phyloP scores from a whole-genome alignment of 805 yeast genomes.

The Yueomyces sp. region DNA sequence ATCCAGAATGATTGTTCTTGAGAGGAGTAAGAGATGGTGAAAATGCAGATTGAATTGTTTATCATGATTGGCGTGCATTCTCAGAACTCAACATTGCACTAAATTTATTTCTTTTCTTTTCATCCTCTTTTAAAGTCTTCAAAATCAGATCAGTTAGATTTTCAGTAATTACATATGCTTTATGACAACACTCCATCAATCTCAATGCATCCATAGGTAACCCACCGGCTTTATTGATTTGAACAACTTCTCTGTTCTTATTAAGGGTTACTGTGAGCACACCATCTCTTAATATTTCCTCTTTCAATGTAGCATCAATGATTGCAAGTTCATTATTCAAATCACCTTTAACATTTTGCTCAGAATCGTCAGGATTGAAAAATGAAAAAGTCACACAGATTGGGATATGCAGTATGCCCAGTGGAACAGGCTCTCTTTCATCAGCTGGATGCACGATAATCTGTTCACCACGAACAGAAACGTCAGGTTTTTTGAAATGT shows the following conservation, averaged over 20 bases:
- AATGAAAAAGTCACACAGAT: slow-evolving; percentile 83
- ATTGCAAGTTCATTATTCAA: slow-evolving; percentile 45
- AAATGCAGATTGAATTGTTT: slow-evolving; percentile 1
- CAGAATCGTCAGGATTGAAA: slow-evolving; percentile 52
- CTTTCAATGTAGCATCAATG: slow-evolving; percentile 65
- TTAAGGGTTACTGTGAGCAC: slow-evolving; percentile 75
- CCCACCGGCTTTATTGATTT: slow-evolving; percentile 83
- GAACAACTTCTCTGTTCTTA: slow-evolving; percentile 83
- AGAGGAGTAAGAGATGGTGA: no score
- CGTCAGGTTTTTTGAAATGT: slow-evolving; percentile 77
- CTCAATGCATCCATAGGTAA: slow-evolving; percentile 61
- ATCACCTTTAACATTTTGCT: slow-evolving; percentile 60
- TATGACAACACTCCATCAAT: slow-evolving; percentile 53
- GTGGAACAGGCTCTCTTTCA: slow-evolving; percentile 78
- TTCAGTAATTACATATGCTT: slow-evolving; percentile 53
- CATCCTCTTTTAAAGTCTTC: slow-evolving; percentile 40
- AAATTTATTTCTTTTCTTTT: slow-evolving; percentile 29
- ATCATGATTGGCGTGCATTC: slow-evolving; percentile 15
- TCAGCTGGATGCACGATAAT: slow-evolving; percentile 55
- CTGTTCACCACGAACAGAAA: slow-evolving; percentile 53
- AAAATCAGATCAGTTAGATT: slow-evolving; percentile 52
- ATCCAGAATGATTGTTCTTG: no score
- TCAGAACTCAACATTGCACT: slow-evolving; percentile 22
- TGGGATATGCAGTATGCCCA: slow-evolving; percentile 80
- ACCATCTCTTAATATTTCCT: slow-evolving; percentile 68